These are phyloP conservation scores for Chlamydomonas sp. DNA, from an alignment of 139 green algal genomes.

Conservation along the genomic window DNA sequence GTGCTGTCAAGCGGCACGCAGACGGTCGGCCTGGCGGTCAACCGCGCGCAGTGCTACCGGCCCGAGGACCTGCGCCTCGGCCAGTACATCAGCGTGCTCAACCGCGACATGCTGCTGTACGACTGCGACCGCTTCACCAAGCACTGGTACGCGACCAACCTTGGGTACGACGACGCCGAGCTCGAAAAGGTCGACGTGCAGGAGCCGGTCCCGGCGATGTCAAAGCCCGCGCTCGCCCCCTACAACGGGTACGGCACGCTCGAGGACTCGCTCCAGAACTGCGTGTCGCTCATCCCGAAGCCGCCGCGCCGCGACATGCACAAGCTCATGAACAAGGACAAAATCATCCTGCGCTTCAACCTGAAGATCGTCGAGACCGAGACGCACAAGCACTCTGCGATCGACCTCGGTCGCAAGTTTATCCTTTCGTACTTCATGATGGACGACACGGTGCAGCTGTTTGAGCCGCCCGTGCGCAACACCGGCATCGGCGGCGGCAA, in stretches of 20 bases:
- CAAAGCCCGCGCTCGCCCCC: constrained; percentile 50
- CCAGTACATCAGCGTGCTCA: constrained; percentile 59
- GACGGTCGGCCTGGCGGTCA: neutral
- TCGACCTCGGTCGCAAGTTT: constrained; percentile 60
- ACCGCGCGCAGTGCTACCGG: constrained; percentile 50
- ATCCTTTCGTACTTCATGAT: constrained; percentile 85
- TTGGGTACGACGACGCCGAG: constrained; percentile 50
- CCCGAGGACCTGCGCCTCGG: constrained; percentile 76
- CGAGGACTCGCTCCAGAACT: constrained; percentile 81
- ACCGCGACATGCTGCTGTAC: constrained; percentile 71
- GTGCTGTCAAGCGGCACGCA: neutral
- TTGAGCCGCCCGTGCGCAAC: constrained; percentile 80
- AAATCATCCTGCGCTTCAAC: constrained; percentile 72
- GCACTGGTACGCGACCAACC: constrained; percentile 60
- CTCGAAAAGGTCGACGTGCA: constrained; percentile 59
- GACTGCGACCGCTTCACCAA: constrained; percentile 84
- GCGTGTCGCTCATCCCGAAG: constrained; percentile 66
- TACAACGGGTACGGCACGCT: constrained; percentile 76
- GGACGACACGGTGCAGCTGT: constrained; percentile 81
- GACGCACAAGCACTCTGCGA: constrained; percentile 36
- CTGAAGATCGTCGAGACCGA: constrained; percentile 41
- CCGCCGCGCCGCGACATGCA: constrained; percentile 69
- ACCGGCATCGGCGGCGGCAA: constrained; percentile 79
- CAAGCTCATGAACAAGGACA: constrained; percentile 86
- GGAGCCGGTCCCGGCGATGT: constrained; percentile 35